Percentiles rank a stretch among this genome's conserved stretches.
These are phyloP conservation scores for Saccharomyces hybrid DNA, from an alignment of 1,139 yeast species.

Conservation along the genomic window DNA sequence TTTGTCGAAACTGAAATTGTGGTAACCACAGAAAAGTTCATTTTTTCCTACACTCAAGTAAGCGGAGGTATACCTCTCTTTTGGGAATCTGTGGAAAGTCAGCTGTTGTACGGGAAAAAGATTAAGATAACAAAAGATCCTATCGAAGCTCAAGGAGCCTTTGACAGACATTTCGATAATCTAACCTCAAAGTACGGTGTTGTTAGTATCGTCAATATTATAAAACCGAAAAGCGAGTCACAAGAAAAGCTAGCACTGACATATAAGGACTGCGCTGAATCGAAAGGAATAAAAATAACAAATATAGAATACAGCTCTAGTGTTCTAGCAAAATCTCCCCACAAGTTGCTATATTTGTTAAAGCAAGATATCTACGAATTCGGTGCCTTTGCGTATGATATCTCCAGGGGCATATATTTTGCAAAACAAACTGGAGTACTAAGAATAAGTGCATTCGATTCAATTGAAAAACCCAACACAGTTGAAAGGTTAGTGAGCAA, in stretches of 20 bases:
- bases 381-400: slow-evolving; percentile 60
- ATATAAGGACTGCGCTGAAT: slow-evolving; percentile 31
- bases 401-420: slow-evolving; percentile 39
- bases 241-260: slow-evolving; percentile 38
- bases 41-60: slow-evolving; percentile 52
- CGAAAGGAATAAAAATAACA: slow-evolving; percentile 28
- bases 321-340: slow-evolving; percentile 33
- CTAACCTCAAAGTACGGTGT: slow-evolving; percentile 55
- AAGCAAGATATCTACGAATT: slow-evolving; percentile 47
- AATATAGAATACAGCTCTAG: slow-evolving; percentile 33
- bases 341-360: slow-evolving; percentile 35
- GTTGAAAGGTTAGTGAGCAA: slow-evolving; percentile 53
- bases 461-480: slow-evolving; percentile 55
- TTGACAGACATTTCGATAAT: slow-evolving; percentile 54
- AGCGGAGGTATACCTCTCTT: slow-evolving; percentile 66
- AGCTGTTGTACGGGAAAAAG: slow-evolving; percentile 44
- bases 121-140: slow-evolving; percentile 50
- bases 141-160: slow-evolving; percentile 59
- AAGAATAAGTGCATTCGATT: slow-evolving; percentile 57
- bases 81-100: slow-evolving; percentile 48
- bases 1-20: slow-evolving; percentile 61
- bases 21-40: slow-evolving; percentile 44
- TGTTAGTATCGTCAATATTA: slow-evolving; percentile 51
- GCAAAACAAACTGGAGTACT: slow-evolving; percentile 68
- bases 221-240: slow-evolving; percentile 33